Evolutionary conservation across 2,329 filamentous ascomycete genomes (phyloP), one percentile per base, ranked within the genome.

Genomic region (Rutstroemia sp.): DNA sequence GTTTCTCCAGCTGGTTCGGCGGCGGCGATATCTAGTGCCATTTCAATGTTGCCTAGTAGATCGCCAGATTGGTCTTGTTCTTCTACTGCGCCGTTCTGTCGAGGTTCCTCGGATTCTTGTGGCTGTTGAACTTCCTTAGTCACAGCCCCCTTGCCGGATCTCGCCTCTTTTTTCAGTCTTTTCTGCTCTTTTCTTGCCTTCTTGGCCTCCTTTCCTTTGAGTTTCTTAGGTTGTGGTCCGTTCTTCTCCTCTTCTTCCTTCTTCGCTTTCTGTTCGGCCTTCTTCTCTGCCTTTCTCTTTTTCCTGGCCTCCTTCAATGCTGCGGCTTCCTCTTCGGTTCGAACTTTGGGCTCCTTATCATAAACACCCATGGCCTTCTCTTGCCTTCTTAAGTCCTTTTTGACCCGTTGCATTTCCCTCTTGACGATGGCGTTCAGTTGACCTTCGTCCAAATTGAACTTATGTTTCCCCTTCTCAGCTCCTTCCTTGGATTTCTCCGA

Each of bases 131-230:
- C 21, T 47, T 7, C 42, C 37, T 14, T 27, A 5, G 46, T 54
- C 21, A 25, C 14, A 6, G 45, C n/a, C 10, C 21, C 39, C 21
- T 46, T 38, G 3, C 14, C 47, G 14, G 53, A 48, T 6, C 23
- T 37, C 38, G 55, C 46, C 14, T 47, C 39, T 21, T 56, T 41
- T 30, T 57, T 42, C 8, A 48, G 21, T 17, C 57, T 56, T 44
- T 53, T 63, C n/a, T 48, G 19, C 21, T 60, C 56, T 42, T 49
- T 54, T 45, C 21, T 55, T 8, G 25, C 41, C 51, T 48, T 46
- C n/a, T 23, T 58, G 27, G 27, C 47, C 25, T 47, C 37, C 55
- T 57, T 60, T 34, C 57, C 52, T 21, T 59, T 51, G 12, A 51
- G 30, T 17, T 4, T 25, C 19, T 12, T n/a, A 2, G 41, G 14